phyloP scores from a whole-genome alignment of 2,329 filamentous ascomycete genomes.

The Pestalotiopsis sp. region DNA sequence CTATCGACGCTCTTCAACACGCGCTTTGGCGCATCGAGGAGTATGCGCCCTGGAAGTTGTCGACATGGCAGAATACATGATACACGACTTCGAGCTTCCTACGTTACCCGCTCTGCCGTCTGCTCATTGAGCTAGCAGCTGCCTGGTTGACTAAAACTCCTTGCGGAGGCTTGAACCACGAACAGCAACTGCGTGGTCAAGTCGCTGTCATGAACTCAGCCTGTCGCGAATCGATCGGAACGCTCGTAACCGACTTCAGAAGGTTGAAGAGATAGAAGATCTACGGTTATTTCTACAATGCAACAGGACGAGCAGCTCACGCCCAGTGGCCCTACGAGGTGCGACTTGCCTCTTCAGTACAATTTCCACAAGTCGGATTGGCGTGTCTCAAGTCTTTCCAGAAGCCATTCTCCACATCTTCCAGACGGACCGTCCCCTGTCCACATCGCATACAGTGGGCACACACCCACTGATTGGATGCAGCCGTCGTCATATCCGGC shows the following conservation, averaged over 20 bases:
- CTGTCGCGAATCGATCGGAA: constrained; percentile 1
- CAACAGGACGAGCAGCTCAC: constrained; percentile 12
- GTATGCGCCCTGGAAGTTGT: background rate
- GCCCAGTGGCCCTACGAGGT: constrained; percentile 10
- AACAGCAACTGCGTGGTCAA: constrained; percentile 8
- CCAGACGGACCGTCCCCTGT: constrained; percentile 13
- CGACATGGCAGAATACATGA: background rate
- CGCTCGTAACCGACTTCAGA: constrained; percentile 6
- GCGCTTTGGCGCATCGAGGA: too few relatives aligned
- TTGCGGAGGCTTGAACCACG: constrained; percentile 2
- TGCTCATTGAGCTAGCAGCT: background rate
- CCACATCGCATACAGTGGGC: constrained; percentile 4
- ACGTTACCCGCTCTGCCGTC: background rate
- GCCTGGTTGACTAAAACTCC: background rate
- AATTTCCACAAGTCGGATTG: constrained; percentile 20
- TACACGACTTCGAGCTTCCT: background rate
- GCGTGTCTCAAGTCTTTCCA: constrained; percentile 22
- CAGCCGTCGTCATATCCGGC: constrained; percentile 3
- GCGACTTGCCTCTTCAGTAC: constrained; percentile 25
- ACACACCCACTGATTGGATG: constrained; percentile 3
- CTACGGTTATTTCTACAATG: constrained; percentile 13
- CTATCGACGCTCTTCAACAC: background rate
- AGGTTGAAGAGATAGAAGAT: constrained; percentile 11
- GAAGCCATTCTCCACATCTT: constrained; percentile 23
- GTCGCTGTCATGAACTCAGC: background rate